phyloP scores from a whole-genome alignment of 192 early-diverging fungal genomes.

The Entophlyctis helioformis region DNA sequence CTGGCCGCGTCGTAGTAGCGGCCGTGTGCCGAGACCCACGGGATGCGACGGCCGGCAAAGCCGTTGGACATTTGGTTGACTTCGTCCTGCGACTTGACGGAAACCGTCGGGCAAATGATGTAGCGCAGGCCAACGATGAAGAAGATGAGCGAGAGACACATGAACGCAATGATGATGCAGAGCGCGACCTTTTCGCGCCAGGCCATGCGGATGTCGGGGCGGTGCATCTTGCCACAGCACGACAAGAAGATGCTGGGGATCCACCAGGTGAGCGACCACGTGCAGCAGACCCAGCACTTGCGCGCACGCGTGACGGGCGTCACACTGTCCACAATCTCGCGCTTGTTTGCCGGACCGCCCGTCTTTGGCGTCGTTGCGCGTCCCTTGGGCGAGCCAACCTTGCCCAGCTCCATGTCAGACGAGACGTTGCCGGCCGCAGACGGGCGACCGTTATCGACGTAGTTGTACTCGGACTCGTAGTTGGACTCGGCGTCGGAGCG shows the following conservation, averaged over 20 bases:
- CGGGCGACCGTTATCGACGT: background rate
- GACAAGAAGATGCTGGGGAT: constrained; percentile 39
- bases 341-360: background rate
- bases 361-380: background rate
- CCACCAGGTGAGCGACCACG: constrained; percentile 67
- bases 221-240: constrained; percentile 51
- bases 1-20: constrained; percentile 16
- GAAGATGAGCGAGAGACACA: constrained; percentile 61
- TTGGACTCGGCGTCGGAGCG: constrained; percentile 10
- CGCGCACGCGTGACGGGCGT: constrained; percentile 28
- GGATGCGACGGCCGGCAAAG: background rate
- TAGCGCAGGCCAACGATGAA: constrained; percentile 62
- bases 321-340: no score
- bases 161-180: constrained; percentile 59
- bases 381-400: background rate
- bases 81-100: constrained; percentile 4
- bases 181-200: constrained; percentile 76
- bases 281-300: constrained; percentile 44
- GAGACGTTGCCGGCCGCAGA: background rate
- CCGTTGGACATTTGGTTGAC: background rate
- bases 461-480: constrained; percentile 21
- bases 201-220: constrained; percentile 74
- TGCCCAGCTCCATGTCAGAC: constrained; percentile 20
- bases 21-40: constrained; percentile 14
- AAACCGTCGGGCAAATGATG: constrained; percentile 62